Evolutionary conservation across 768 basidiomycete species (phyloP).

Genomic region (Boletus reticuloceps): DNA sequence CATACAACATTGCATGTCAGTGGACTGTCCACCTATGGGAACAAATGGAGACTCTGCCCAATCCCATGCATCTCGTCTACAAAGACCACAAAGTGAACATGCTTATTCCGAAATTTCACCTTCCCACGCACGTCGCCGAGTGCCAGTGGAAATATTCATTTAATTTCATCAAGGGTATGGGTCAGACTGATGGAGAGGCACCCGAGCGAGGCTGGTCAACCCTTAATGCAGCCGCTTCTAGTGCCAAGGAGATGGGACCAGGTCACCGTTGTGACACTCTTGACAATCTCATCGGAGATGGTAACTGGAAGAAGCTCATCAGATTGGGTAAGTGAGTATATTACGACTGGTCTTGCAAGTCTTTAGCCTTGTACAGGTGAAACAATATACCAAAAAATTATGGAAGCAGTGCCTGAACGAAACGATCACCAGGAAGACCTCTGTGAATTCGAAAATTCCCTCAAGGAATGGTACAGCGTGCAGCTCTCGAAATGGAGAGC

Average conservation of each 20-base stretch:
- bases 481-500: neutral
- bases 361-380: neutral
- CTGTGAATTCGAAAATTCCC: neutral
- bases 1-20: slow-evolving; percentile 19
- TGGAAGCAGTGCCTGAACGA: slow-evolving; percentile 3
- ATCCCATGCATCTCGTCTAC: too few species aligned
- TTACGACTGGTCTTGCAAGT: neutral
- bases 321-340: slow-evolving; percentile 18
- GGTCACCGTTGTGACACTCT: neutral
- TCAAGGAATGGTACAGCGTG: neutral
- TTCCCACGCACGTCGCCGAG: too few species aligned
- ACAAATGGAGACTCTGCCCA: neutral
- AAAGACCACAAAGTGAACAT: too few species aligned
- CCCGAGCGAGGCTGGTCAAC: slow-evolving; percentile 8
- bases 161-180: too few species aligned
- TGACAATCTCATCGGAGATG: slow-evolving; percentile 22
- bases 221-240: neutral
- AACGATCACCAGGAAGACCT: slow-evolving; percentile 5
- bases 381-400: neutral
- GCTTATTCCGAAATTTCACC: too few species aligned
- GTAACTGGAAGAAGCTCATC: slow-evolving; percentile 33
- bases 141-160: too few species aligned
- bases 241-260: slow-evolving; percentile 13
- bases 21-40: slow-evolving; percentile 4
- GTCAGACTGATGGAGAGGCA: neutral